Evolutionary conservation across 257 asterid genomes (phyloP).

Genomic region (Gentiana macrophylla): DNA sequence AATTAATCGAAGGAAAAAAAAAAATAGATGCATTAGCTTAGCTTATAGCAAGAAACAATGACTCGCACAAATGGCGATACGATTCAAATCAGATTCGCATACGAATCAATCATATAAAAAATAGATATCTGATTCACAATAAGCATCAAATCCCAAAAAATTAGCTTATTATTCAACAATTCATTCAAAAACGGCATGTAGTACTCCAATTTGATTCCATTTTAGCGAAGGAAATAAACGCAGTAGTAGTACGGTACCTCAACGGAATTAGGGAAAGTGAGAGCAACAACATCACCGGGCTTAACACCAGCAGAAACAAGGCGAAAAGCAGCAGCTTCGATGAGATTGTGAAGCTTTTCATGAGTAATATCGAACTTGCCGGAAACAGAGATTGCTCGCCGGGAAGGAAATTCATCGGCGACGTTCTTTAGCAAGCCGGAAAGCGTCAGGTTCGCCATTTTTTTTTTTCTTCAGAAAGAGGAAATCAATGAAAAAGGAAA

Average conservation of each 20-base stretch:
- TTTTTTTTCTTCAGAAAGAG: not conserved
- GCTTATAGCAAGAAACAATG: too few relatives aligned
- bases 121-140: too few relatives aligned
- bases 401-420: conserved; percentile 51
- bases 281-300: conserved; percentile 79
- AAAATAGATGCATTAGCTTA: not conserved
- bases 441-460: conserved; percentile 50
- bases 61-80: too few relatives aligned
- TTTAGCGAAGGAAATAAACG: not conserved
- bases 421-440: conserved; percentile 49
- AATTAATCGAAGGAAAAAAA: not conserved
- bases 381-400: conserved; percentile 55
- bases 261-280: conserved; percentile 81
- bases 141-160: too few relatives aligned
- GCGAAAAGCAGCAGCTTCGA: conserved; percentile 57
- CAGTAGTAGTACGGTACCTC: conserved; percentile 36
- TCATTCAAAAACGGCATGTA: too few relatives aligned
- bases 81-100: too few relatives aligned
- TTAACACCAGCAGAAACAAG: conserved; percentile 73
- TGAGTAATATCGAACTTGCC: conserved; percentile 64
- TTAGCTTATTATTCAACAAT: too few relatives aligned
- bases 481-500: not conserved
- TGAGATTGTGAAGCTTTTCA: conserved; percentile 41
- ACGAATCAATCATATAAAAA: too few relatives aligned
- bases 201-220: too few relatives aligned